These are phyloP conservation scores for Licmophora abbreviata DNA, from an alignment of 108 stramenopile species.

Conservation along the genomic window DNA sequence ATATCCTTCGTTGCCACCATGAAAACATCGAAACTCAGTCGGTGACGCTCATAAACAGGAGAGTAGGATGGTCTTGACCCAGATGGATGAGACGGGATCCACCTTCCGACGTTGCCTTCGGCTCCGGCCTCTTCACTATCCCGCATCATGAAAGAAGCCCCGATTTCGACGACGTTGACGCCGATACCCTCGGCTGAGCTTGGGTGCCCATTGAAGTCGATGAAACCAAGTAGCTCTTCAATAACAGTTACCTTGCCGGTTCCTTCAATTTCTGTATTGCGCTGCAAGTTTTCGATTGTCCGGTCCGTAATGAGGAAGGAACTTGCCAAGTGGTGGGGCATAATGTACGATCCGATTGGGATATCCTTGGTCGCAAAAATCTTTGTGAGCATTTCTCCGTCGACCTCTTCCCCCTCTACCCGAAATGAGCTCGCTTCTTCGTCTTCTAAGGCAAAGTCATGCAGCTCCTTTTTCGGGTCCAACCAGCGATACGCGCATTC, in stretches of 20 bases:
- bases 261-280: conserved; percentile 27
- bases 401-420: conserved; percentile 12
- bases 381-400: conserved; percentile 20
- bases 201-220: conserved; percentile 47
- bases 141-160: conserved; percentile 64
- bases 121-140: conserved; percentile 31
- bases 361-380: conserved; percentile 70
- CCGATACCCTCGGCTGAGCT: conserved; percentile 37
- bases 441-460: conserved; percentile 31
- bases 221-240: conserved; percentile 57
- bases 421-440: conserved; percentile 38
- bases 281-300: conserved; percentile 33
- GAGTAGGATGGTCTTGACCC: conserved; percentile 66
- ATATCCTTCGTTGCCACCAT: conserved; percentile 75
- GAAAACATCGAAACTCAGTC: conserved; percentile 71
- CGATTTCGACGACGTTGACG: conserved; percentile 66
- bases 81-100: conserved; percentile 74
- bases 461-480: no score
- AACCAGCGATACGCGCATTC: no score
- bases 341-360: conserved; percentile 73
- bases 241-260: conserved; percentile 48
- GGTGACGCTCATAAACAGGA: conserved; percentile 79
- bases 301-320: conserved; percentile 50
- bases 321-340: conserved; percentile 66
- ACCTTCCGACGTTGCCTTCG: conserved; percentile 64